phyloP scores from a whole-genome alignment of 345 rosid genomes.

The Trapa bicornis region DNA sequence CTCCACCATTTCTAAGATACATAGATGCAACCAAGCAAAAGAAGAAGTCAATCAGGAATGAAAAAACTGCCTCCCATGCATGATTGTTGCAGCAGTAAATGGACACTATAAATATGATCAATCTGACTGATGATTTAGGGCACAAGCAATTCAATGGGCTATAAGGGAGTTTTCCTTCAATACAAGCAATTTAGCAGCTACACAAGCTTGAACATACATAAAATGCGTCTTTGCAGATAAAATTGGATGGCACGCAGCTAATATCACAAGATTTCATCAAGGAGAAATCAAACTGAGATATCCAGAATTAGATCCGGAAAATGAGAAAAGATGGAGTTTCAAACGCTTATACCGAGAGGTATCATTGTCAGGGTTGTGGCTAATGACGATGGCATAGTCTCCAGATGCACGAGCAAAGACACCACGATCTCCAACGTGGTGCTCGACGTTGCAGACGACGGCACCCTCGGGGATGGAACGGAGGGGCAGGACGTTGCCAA shows the following conservation, averaged over 20 bases:
- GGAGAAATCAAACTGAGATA: not conserved
- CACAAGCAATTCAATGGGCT: too few relatives aligned
- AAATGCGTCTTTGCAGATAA: not conserved
- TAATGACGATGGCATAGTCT: constrained; percentile 32
- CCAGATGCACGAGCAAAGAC: constrained; percentile 32
- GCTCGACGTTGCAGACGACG: constrained; percentile 40
- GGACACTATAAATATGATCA: too few relatives aligned
- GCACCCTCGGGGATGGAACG: constrained; percentile 41
- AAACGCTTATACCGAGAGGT: constrained; percentile 23
- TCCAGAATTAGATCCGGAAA: not conserved
- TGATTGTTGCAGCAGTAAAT: too few relatives aligned
- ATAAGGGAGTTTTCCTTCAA: too few relatives aligned
- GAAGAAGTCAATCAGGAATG: too few relatives aligned
- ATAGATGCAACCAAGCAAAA: too few relatives aligned
- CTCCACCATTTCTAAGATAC: too few relatives aligned
- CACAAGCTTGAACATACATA: not conserved
- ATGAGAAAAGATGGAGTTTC: not conserved
- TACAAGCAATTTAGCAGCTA: too few relatives aligned
- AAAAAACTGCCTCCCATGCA: too few relatives aligned
- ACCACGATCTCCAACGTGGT: constrained; percentile 39
- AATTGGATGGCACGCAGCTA: not conserved
- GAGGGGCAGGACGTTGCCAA: constrained; percentile 44
- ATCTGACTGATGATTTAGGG: too few relatives aligned
- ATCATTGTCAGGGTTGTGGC: constrained; percentile 41
- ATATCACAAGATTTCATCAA: not conserved